These are phyloP conservation scores for Camelina sativa DNA, from an alignment of 345 rosid species.

Conservation along the genomic window DNA sequence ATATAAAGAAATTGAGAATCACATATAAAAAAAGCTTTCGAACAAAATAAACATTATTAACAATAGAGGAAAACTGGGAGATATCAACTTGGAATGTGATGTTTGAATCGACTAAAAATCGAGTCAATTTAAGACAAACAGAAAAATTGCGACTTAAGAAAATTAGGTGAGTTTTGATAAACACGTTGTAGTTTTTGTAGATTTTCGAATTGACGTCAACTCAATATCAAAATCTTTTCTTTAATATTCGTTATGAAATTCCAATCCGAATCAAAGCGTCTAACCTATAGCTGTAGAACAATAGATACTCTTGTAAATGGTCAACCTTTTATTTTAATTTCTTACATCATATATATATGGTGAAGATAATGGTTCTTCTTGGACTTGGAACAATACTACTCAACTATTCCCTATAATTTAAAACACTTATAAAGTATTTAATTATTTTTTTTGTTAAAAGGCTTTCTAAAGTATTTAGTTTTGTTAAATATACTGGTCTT, in stretches of 20 bases:
- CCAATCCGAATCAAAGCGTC: constrained; percentile 16
- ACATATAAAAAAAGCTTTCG: background rate
- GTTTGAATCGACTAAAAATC: constrained; percentile 21
- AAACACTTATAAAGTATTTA: constrained; percentile 1
- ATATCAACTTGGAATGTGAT: constrained; percentile 32
- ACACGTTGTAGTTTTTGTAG: constrained; percentile 31
- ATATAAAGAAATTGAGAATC: background rate
- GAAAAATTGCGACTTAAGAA: constrained; percentile 6
- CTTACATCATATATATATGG: background rate
- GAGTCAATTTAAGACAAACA: constrained; percentile 39
- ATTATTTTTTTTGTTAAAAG: too few species aligned
- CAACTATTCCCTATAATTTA: background rate
- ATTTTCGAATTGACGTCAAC: constrained; percentile 16
- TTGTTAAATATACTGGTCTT: background rate
- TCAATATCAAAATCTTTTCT: constrained; percentile 23
- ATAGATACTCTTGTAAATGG: background rate
- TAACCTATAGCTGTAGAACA: background rate
- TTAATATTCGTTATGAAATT: constrained; percentile 14
- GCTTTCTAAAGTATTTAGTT: background rate
- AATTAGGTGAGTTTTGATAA: constrained; percentile 39
- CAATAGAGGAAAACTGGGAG: background rate
- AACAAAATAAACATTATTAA: background rate
- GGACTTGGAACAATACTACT: constrained; percentile 10
- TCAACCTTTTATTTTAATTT: constrained; percentile 12
- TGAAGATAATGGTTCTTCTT: constrained; percentile 8